These are phyloP conservation scores for Megacollybia marginata DNA, from an alignment of 768 basidiomycete genomes.

Conservation along the genomic window DNA sequence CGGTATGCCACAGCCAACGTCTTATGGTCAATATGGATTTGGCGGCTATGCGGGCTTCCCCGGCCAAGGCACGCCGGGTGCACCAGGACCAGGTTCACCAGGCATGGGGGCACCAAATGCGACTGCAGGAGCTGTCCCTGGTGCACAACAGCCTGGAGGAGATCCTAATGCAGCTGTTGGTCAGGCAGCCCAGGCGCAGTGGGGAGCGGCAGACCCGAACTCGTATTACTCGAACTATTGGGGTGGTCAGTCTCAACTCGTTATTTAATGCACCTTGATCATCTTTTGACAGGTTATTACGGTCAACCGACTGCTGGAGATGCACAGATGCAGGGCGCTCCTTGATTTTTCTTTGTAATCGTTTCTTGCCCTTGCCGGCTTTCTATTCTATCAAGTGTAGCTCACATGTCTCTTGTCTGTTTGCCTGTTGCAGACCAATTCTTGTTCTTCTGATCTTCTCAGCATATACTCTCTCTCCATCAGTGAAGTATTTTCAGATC, in stretches of 20 bases:
- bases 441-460: conserved; percentile 16
- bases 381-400: not conserved
- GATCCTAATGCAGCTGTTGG: conserved; percentile 47
- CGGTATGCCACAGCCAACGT: conserved; percentile 77
- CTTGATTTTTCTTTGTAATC: conserved; percentile 21
- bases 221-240: conserved; percentile 79
- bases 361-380: not conserved
- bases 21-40: conserved; percentile 77
- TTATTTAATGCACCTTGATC: conserved; percentile 6
- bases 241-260: conserved; percentile 51
- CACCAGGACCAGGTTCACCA: conserved; percentile 40
- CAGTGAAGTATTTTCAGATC: not conserved
- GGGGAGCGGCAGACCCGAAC: conserved; percentile 67
- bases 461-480: not conserved
- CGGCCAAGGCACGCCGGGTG: conserved; percentile 41
- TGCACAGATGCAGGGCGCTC: conserved; percentile 43
- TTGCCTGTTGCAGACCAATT: conserved; percentile 7
- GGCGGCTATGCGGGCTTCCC: conserved; percentile 69
- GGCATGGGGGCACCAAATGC: conserved; percentile 51
- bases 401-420: conserved; percentile 1
- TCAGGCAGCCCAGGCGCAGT: conserved; percentile 65
- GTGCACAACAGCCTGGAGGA: conserved; percentile 47
- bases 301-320: conserved; percentile 62
- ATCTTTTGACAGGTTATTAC: conserved; percentile 57
- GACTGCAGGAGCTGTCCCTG: conserved; percentile 46